These are phyloP conservation scores for Patellifolia procumbens DNA, from an alignment of 179 eudicot species.

Conservation along the genomic window DNA sequence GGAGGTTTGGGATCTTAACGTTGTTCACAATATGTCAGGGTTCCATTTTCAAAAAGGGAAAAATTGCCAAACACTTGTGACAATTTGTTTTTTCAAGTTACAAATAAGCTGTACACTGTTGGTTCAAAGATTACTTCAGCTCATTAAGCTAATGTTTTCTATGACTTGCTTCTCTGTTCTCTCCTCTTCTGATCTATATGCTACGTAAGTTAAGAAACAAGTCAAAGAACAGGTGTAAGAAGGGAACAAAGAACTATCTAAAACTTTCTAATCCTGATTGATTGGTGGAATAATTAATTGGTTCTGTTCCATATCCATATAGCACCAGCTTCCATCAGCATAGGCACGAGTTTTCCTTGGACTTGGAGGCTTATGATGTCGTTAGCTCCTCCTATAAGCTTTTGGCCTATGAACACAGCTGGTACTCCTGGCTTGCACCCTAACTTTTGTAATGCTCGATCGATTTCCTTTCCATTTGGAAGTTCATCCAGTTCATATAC, in stretches of 20 bases:
- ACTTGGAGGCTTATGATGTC: slow-evolving; percentile 45
- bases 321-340: slow-evolving; percentile 45
- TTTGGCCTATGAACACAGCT: slow-evolving; percentile 42
- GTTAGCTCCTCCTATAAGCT: slow-evolving; percentile 44
- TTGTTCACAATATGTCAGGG: background rate
- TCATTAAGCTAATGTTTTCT: slow-evolving; percentile 11
- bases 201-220: slow-evolving; percentile 1
- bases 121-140: slow-evolving; percentile 10
- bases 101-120: slow-evolving; percentile 26
- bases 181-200: slow-evolving; percentile 12
- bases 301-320: slow-evolving; percentile 44
- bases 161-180: background rate
- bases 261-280: slow-evolving; percentile 14
- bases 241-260: slow-evolving; percentile 1
- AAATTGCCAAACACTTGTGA: slow-evolving; percentile 17
- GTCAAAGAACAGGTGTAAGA: slow-evolving; percentile 14
- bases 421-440: slow-evolving; percentile 40
- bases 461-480: slow-evolving; percentile 41
- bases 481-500: slow-evolving; percentile 42
- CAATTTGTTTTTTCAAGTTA: slow-evolving; percentile 14
- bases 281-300: slow-evolving; percentile 20
- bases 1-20: background rate
- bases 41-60: slow-evolving; percentile 13
- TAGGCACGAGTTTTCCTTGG: slow-evolving; percentile 43
- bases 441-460: slow-evolving; percentile 39